phyloP scores from a whole-genome alignment of 371 early-diverging fungal species.

The Rhizomucor miehei region DNA sequence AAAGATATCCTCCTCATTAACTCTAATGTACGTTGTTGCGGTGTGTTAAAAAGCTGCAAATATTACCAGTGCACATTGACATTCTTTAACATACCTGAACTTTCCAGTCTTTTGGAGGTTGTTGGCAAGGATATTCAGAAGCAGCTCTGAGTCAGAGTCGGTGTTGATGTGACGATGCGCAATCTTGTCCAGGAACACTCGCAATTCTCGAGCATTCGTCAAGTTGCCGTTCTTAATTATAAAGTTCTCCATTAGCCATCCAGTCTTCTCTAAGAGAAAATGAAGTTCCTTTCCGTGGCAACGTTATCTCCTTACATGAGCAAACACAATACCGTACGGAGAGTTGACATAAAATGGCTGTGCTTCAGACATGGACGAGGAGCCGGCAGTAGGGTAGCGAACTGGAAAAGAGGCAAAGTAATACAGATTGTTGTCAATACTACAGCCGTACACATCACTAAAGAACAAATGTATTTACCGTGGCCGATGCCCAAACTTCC shows the following conservation, averaged over 20 bases:
- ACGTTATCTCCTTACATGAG: no score
- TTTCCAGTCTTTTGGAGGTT: slow-evolving; percentile 92
- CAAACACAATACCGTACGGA: slow-evolving; percentile 96
- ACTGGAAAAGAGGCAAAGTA: slow-evolving; percentile 49
- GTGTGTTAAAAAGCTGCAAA: no score
- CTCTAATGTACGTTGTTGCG: slow-evolving; percentile 36
- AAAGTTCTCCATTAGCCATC: slow-evolving; percentile 1
- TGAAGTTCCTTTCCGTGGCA: neutral
- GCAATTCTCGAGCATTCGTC: slow-evolving; percentile 88
- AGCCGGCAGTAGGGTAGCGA: slow-evolving; percentile 96
- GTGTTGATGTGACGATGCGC: slow-evolving; percentile 99
- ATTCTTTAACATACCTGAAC: slow-evolving; percentile 55
- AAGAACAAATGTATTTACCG: slow-evolving; percentile 57
- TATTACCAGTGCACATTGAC: no score
- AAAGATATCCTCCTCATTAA: slow-evolving; percentile 97
- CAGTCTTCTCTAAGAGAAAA: neutral
- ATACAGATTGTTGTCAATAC: no score
- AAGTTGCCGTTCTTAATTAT: slow-evolving; percentile 87
- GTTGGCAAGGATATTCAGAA: slow-evolving; percentile 94
- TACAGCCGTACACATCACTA: no score
- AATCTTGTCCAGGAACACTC: slow-evolving; percentile 81
- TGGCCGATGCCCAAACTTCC: slow-evolving; percentile 96
- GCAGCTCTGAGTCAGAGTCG: slow-evolving; percentile 95
- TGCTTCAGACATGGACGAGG: slow-evolving; percentile 91
- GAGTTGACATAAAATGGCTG: slow-evolving; percentile 99